Evolutionary conservation across 2,329 filamentous ascomycete species (phyloP), one percentile per base, ranked within the genome.

Genomic region (Clarireedia homoeocarpa): DNA sequence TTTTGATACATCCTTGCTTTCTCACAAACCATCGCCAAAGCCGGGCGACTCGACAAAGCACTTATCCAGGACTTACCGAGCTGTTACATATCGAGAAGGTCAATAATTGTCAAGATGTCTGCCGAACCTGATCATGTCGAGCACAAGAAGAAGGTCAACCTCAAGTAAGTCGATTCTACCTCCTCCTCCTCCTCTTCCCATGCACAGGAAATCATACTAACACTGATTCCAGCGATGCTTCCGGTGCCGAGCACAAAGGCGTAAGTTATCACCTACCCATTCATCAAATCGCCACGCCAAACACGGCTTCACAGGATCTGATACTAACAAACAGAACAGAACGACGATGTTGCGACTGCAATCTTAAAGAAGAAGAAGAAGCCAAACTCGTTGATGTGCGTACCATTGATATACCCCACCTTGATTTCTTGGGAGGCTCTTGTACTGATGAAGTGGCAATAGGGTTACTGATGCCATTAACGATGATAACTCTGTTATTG

Each of bases 331-430:
- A 44, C 30, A 46, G 62, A 58, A 30, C 69, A 95, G 85, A 85
- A 90, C 68, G 89, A 96, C 73, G 94, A 96, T 71, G 90, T 86
- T 61, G 84, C 94, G 53, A 99, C 94, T 47, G 94, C 94, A 65
- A 99, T 99, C 68, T 83, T 99, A 70, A 97, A 96, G 81, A 97
- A 97, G 83, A 99, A 99, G 88, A 99, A 99, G 91, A 99, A 99
- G 89, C 91, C 91, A 68, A 99, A 99, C 77, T 95, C 92, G 71
- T 77, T 99, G 73, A 95, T 99, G 91, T 95, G 80, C 73, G 86
- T 74, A 66, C 30, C 52, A 38, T 39, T 62, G 17, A 51, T 6
- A 51, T 6, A 55, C 53, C 46, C 53, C 53, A 44, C 53, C 59
- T 48, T 44, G 36, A 51, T 48, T 20, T 26, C 3, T 36, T 34